Conservation (phyloP, 352 stramenopile species). For the Globisporangium perplexum region DNA sequence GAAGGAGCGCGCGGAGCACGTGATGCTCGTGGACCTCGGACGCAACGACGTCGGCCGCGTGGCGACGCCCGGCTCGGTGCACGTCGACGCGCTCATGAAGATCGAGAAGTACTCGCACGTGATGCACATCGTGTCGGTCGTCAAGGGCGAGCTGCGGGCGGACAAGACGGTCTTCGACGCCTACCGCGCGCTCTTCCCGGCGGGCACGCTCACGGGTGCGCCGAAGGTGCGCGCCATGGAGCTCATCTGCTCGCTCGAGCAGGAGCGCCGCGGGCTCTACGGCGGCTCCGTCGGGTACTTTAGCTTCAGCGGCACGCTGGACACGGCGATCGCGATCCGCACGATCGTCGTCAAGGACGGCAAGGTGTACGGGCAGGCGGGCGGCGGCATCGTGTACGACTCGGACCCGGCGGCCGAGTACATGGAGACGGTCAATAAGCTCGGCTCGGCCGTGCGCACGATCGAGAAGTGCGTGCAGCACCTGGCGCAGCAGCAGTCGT, state of each 20-base stretch:
- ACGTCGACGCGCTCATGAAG: constrained; percentile 84
- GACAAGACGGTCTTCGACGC: constrained; percentile 86
- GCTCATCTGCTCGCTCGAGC: constrained; percentile 82
- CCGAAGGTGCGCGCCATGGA: constrained; percentile 90
- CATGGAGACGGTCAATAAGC: constrained; percentile 88
- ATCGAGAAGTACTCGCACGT: constrained; percentile 92
- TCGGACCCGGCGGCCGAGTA: constrained; percentile 85
- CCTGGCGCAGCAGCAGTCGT: constrained; percentile 27
- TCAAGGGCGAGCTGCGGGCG: constrained; percentile 73
- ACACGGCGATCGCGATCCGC: constrained; percentile 87
- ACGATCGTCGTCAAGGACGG: constrained; percentile 80
- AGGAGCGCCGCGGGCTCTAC: constrained; percentile 80
- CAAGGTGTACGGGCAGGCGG: constrained; percentile 81
- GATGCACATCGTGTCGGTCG: constrained; percentile 90
- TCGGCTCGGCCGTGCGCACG: constrained; percentile 77
- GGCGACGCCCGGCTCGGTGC: constrained; percentile 70
- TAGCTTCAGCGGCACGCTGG: constrained; percentile 80
- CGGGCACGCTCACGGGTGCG: constrained; percentile 82
- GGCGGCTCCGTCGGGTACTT: constrained; percentile 86
- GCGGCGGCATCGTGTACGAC: constrained; percentile 87
- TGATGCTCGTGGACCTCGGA: constrained; percentile 90
- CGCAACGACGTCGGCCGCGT: constrained; percentile 89
- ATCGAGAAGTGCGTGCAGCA: constrained; percentile 71
- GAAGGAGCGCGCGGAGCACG: constrained; percentile 90
- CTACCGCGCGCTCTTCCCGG: constrained; percentile 87